Evolutionary conservation across 345 rosid species (phyloP).

Genomic region (Syzygium grande): DNA sequence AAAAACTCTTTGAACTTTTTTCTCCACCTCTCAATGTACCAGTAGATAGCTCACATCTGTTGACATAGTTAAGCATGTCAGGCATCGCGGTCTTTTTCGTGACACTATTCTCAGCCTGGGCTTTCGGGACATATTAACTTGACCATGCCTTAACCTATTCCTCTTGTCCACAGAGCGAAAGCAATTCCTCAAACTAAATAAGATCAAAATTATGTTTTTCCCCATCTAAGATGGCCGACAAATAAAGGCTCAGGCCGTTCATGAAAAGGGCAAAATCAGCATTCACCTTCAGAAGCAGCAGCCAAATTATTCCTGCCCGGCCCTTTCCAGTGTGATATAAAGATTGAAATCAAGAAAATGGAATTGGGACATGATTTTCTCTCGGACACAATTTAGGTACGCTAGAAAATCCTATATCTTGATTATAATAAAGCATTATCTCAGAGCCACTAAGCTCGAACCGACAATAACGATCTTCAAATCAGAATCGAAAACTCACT

Average conservation of each 20-base stretch:
- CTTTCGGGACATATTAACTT: neutral
- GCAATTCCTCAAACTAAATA: neutral
- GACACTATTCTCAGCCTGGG: neutral
- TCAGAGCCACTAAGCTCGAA: constrained; percentile 21
- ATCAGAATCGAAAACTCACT: constrained; percentile 27
- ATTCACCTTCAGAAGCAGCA: neutral
- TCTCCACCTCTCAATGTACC: neutral
- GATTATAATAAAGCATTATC: neutral
- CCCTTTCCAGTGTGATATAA: neutral
- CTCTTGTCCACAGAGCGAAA: neutral
- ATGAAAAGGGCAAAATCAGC: neutral
- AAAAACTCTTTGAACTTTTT: neutral
- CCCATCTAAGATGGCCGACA: neutral
- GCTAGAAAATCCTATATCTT: neutral
- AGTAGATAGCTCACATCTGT: neutral
- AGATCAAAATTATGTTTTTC: neutral
- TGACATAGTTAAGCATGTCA: neutral
- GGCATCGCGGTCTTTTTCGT: neutral
- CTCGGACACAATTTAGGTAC: neutral
- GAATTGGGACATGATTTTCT: neutral
- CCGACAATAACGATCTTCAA: constrained; percentile 16
- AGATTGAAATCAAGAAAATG: neutral
- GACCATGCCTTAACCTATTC: neutral
- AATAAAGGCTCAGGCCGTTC: neutral
- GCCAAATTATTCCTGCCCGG: neutral